Percentiles rank a stretch among this genome's conserved stretches.
These are phyloP conservation scores for Proliferodiscus dingleyae DNA, from an alignment of 2,329 filamentous ascomycete species.

Conservation along the genomic window DNA sequence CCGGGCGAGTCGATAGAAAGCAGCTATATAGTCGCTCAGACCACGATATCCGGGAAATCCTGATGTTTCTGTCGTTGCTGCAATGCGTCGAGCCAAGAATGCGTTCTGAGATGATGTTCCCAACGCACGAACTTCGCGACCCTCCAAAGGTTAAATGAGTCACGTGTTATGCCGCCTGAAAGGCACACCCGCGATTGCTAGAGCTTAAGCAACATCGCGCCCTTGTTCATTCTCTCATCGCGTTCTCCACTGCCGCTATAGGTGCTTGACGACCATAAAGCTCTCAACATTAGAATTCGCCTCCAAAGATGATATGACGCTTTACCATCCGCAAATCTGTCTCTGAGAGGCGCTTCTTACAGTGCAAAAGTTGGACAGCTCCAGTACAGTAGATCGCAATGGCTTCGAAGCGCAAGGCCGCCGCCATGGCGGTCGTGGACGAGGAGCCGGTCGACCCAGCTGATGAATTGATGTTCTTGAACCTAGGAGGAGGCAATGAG, in stretches of 20 bases:
- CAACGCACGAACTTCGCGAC: too few relatives aligned
- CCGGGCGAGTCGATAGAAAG: neutral
- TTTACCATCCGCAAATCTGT: neutral
- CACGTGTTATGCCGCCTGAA: too few relatives aligned
- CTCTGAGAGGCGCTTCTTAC: neutral
- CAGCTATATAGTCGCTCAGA: neutral
- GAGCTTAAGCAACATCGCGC: too few relatives aligned
- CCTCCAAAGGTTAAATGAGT: too few relatives aligned
- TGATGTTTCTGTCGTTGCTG: neutral
- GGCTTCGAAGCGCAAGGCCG: conserved; percentile 90
- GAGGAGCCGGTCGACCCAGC: conserved; percentile 89
- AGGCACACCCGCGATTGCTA: too few relatives aligned
- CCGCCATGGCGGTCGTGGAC: conserved; percentile 61
- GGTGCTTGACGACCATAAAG: too few relatives aligned
- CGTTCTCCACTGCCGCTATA: too few relatives aligned
- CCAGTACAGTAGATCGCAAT: conserved; percentile 47
- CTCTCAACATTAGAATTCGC: neutral
- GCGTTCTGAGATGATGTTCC: neutral
- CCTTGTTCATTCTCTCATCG: too few relatives aligned
- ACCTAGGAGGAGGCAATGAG: conserved; percentile 91
- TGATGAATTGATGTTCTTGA: conserved; percentile 91
- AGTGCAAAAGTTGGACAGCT: neutral
- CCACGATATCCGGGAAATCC: neutral
- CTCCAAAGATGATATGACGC: neutral
- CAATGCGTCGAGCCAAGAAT: neutral